A percentile compares a stretch with the other conserved stretches of the same genome.
phyloP scores from a whole-genome alignment of 306 rosid genomes.

The Citrullus amarus region DNA sequence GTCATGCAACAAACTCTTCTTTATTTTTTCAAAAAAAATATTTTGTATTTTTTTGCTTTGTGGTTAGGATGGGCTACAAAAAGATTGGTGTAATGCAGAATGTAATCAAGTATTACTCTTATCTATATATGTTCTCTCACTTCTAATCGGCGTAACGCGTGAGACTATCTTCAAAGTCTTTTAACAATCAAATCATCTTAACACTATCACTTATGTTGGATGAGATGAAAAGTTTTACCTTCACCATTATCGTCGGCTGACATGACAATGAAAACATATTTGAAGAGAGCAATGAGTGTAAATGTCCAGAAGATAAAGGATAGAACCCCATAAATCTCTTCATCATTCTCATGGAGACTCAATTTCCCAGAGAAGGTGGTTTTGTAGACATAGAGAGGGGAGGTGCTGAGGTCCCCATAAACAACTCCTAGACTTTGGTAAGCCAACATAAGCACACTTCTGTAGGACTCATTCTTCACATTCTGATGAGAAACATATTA shows the following conservation, averaged over 20 bases:
- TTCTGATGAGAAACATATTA: constrained; percentile 29
- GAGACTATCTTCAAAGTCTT: neutral
- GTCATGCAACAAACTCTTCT: too few species aligned
- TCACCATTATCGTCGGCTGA: constrained; percentile 74
- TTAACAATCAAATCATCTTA: neutral
- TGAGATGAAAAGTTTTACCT: constrained; percentile 31
- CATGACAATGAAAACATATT: constrained; percentile 65
- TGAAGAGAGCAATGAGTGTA: constrained; percentile 63
- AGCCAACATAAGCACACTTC: constrained; percentile 46
- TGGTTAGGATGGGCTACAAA: too few species aligned
- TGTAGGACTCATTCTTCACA: constrained; percentile 36
- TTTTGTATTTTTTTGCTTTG: too few species aligned
- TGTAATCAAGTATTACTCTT: too few species aligned
- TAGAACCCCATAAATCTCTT: constrained; percentile 66
- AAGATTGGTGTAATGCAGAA: too few species aligned
- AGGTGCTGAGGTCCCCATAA: constrained; percentile 76
- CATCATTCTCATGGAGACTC: constrained; percentile 55
- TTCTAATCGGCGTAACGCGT: neutral
- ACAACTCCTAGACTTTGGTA: constrained; percentile 87
- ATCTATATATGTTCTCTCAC: too few species aligned
- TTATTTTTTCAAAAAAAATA: too few species aligned
- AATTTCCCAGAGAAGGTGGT: constrained; percentile 69
- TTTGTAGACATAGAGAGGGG: constrained; percentile 79
- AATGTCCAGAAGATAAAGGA: constrained; percentile 77
- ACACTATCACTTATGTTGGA: neutral